Evolutionary conservation across 192 early-diverging fungal species (phyloP), one percentile per base, ranked within the genome.

Genomic region (Thoreauomyces humboldtii): DNA sequence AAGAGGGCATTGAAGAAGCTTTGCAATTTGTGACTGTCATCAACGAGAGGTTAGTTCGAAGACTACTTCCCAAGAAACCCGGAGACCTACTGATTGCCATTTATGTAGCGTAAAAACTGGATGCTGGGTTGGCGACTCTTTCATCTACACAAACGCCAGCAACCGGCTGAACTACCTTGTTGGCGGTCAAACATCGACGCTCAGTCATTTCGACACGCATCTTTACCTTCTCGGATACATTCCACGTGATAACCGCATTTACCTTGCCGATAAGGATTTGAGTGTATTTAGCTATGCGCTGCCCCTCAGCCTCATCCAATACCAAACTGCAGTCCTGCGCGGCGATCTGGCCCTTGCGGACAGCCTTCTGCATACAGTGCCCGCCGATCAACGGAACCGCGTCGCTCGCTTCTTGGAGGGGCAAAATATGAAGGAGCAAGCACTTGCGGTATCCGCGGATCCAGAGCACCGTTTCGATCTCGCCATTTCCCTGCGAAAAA

Each of bases 71-170:
- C n/a, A n/a, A 14, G 36, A 54, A 42, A 61, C 38, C 21, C 27
- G 50, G 11, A 12, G 7, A 44, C 5, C 19, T 33, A 45, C 27
- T 41, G 14, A 35, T 66, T 47, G 32, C 14, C 71, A 41, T 70
- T 12, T 14, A 51, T 57, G 28, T 43, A 91, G 91, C 48, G 87
- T 99, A 31, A 89, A 90, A 67, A 93, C 95, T 5, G 97, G 95
- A 25, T 83, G 83, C 64, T 99, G 97, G 97, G 91, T 98, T 46
- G 97, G 97, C 46, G 97, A 99, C 75, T 98, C 96, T 71, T 98
- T 99, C 67, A 97, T 99, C 58, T 99, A 98, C 79, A 93, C 93
- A 19, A 94, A 91, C 69, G 71, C 82, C 11, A 80, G 81, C 60
- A 96, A 96, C 75, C 87, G 96, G 27, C 80, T 99, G 60, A 95